These are phyloP conservation scores for Exophiala phaeomuriformis DNA, from an alignment of 2,329 filamentous ascomycete genomes.

Conservation along the genomic window DNA sequence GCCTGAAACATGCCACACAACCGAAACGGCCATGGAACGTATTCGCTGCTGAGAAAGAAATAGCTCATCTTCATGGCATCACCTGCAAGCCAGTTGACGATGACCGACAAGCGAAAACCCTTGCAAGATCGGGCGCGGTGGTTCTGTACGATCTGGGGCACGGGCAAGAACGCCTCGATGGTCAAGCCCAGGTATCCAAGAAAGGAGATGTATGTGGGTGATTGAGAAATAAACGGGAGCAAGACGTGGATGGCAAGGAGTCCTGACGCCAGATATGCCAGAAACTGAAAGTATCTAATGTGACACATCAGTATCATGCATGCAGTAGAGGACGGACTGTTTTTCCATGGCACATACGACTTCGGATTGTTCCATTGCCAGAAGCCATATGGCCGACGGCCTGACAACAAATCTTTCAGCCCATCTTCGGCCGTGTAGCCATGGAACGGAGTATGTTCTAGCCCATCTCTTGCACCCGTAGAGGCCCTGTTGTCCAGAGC, in stretches of 20 bases:
- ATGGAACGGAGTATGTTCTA: conserved; percentile 39
- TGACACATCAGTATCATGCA: neutral
- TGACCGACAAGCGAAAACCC: conserved; percentile 43
- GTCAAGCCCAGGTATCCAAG: conserved; percentile 42
- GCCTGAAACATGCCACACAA: conserved; percentile 45
- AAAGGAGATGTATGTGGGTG: conserved; percentile 38
- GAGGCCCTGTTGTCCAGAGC: conserved; percentile 50
- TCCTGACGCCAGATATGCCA: conserved; percentile 26
- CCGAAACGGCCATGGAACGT: conserved; percentile 44
- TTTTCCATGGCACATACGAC: conserved; percentile 36
- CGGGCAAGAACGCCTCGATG: conserved; percentile 42
- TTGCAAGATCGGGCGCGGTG: conserved; percentile 43
- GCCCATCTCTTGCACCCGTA: conserved; percentile 35
- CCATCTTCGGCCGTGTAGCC: conserved; percentile 22
- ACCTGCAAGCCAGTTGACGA: conserved; percentile 43
- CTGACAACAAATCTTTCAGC: conserved; percentile 23
- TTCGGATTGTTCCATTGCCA: conserved; percentile 55
- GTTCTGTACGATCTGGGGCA: conserved; percentile 44
- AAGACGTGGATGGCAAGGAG: conserved; percentile 49
- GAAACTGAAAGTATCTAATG: conserved; percentile 17
- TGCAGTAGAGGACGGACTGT: neutral
- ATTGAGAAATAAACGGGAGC: conserved; percentile 41
- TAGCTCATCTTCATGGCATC: conserved; percentile 47
- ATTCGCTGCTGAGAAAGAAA: conserved; percentile 40
- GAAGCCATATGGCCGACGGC: conserved; percentile 51